Evolutionary conservation across 202 grass and related monocot genomes (phyloP).

Genomic region (Eragrostis tef): DNA sequence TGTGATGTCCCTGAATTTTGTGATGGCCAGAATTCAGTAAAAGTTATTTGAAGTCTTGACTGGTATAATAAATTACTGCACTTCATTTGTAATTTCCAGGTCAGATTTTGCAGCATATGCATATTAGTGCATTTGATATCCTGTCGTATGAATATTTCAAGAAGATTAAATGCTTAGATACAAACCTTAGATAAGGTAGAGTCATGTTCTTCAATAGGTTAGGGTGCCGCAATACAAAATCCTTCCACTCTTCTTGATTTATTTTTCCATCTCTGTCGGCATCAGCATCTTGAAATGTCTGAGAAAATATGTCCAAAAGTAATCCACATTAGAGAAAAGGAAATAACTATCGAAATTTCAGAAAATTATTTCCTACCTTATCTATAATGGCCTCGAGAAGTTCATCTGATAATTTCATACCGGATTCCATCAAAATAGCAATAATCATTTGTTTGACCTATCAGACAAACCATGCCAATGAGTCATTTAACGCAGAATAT

Average conservation of each 20-base stretch:
- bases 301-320: slow-evolving; percentile 16
- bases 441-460: slow-evolving; percentile 94
- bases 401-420: slow-evolving; percentile 62
- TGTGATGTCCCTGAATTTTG: slow-evolving; percentile 70
- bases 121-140: neutral
- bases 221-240: slow-evolving; percentile 68
- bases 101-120: neutral
- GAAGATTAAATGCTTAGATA: neutral
- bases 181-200: slow-evolving; percentile 72
- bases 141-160: neutral
- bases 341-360: neutral
- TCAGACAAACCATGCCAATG: slow-evolving; percentile 25
- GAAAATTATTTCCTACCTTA: slow-evolving; percentile 48
- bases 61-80: slow-evolving; percentile 17
- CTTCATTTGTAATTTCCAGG: neutral
- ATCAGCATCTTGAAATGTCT: slow-evolving; percentile 93
- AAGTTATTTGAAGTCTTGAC: neutral
- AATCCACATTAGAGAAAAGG: neutral
- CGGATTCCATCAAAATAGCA: slow-evolving; percentile 80
- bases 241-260: slow-evolving; percentile 77
- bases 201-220: slow-evolving; percentile 92
- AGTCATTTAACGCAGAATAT: neutral
- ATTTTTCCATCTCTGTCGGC: slow-evolving; percentile 78
- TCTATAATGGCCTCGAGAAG: slow-evolving; percentile 79
- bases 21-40: slow-evolving; percentile 12